Evolutionary conservation across 2,329 filamentous ascomycete species (phyloP).

Genomic region (Aspergillus sp.): DNA sequence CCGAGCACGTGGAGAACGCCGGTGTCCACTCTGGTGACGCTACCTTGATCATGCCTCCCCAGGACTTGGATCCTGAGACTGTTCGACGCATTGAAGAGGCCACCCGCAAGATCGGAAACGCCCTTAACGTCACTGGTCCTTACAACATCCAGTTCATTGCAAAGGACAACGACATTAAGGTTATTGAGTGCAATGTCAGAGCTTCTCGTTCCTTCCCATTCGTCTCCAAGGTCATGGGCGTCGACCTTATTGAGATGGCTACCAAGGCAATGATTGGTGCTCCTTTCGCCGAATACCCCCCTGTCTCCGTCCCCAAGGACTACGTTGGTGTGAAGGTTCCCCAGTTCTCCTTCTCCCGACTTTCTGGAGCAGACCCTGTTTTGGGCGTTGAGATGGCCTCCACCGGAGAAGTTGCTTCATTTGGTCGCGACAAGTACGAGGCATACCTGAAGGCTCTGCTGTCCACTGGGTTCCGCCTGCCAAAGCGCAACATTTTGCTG

Average conservation of each 20-base stretch:
- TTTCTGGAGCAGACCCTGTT: conserved; percentile 93
- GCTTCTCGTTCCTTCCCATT: conserved; percentile 97
- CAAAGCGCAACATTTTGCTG: conserved; percentile 90
- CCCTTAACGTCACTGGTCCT: conserved; percentile 91
- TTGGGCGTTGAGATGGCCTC: conserved; percentile 99
- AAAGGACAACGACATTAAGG: conserved; percentile 99
- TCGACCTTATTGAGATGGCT: conserved; percentile 97
- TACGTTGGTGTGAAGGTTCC: conserved; percentile 97
- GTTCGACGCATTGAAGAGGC: conserved; percentile 91
- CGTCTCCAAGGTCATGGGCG: conserved; percentile 97
- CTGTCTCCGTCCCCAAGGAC: conserved; percentile 70
- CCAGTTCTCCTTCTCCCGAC: conserved; percentile 97
- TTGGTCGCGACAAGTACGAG: conserved; percentile 93
- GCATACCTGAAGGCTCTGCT: conserved; percentile 95
- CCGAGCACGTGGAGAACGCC: conserved; percentile 97
- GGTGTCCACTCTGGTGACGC: conserved; percentile 98
- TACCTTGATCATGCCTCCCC: conserved; percentile 89
- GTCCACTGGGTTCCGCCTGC: conserved; percentile 93
- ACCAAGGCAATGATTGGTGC: conserved; percentile 93
- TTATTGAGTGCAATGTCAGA: conserved; percentile 98
- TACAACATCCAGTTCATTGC: conserved; percentile 99
- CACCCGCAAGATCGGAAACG: conserved; percentile 89
- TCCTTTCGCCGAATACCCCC: conserved; percentile 79
- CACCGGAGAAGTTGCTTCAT: conserved; percentile 95
- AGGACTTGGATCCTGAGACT: conserved; percentile 86